phyloP scores from a whole-genome alignment of 768 basidiomycete species.

The Boletellus ananas region DNA sequence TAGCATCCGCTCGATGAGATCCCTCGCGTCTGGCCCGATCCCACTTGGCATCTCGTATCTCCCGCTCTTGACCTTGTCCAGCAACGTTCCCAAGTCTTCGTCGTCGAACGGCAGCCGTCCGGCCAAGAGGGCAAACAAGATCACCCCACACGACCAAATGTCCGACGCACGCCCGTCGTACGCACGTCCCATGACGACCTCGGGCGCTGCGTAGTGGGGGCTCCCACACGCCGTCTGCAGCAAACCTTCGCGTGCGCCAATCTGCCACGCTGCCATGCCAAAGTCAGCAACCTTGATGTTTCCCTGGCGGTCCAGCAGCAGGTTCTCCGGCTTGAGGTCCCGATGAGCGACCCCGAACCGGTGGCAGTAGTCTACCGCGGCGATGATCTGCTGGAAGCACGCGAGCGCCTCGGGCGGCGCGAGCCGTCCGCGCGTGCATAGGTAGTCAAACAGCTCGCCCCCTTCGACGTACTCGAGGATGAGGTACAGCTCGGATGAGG shows the following conservation, averaged over 20 bases:
- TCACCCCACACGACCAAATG: constrained; percentile 96
- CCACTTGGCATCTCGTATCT: constrained; percentile 69
- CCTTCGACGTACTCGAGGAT: constrained; percentile 94
- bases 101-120: constrained; percentile 93
- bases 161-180: constrained; percentile 89
- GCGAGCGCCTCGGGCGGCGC: constrained; percentile 67
- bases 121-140: constrained; percentile 83
- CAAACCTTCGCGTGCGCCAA: constrained; percentile 48
- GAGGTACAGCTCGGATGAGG: constrained; percentile 80
- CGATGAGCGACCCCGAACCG: constrained; percentile 93
- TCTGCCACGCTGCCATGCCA: constrained; percentile 95
- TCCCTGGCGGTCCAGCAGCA: constrained; percentile 75
- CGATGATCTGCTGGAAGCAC: constrained; percentile 93
- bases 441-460: constrained; percentile 92
- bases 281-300: constrained; percentile 97
- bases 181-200: constrained; percentile 76
- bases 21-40: constrained; percentile 65
- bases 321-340: constrained; percentile 92
- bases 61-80: constrained; percentile 76
- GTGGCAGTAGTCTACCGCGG: constrained; percentile 89
- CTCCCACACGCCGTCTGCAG: constrained; percentile 88
- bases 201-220: constrained; percentile 93
- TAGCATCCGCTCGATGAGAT: constrained; percentile 80
- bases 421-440: constrained; percentile 75
- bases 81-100: constrained; percentile 71